Conservation (phyloP, 805 yeast genomes). For the Saccharomycopsis fibuligera region DNA sequence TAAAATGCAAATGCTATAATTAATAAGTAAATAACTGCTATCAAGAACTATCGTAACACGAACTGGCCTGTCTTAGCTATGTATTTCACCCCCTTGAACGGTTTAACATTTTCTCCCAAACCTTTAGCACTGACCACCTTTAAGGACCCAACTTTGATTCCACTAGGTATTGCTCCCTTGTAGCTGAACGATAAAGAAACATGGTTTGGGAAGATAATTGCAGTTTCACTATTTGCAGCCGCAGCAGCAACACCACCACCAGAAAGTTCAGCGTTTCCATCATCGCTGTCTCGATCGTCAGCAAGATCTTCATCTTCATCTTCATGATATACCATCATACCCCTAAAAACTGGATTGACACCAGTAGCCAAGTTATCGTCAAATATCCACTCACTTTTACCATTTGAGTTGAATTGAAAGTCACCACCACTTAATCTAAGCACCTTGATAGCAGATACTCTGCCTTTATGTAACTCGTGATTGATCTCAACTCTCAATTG, state of each 20-base stretch:
- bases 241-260: not conserved
- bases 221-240: constrained; percentile 18
- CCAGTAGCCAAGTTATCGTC: constrained; percentile 56
- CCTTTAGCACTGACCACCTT: constrained; percentile 54
- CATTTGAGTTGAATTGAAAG: constrained; percentile 46
- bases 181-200: constrained; percentile 47
- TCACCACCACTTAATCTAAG: constrained; percentile 74
- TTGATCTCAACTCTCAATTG: constrained; percentile 38
- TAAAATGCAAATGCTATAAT: too few species aligned
- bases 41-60: constrained; percentile 39
- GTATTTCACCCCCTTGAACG: constrained; percentile 90
- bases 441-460: constrained; percentile 41
- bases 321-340: constrained; percentile 35
- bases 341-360: constrained; percentile 60
- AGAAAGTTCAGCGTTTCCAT: not conserved
- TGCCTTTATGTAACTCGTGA: constrained; percentile 26
- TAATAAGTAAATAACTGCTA: too few species aligned
- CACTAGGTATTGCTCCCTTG: constrained; percentile 71
- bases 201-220: constrained; percentile 34
- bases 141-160: constrained; percentile 60
- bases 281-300: constrained; percentile 22
- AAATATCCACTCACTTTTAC: constrained; percentile 63
- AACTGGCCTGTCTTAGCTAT: constrained; percentile 57
- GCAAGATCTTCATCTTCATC: constrained; percentile 19
- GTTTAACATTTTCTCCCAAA: constrained; percentile 54